Percentiles rank a stretch among this genome's conserved stretches.
These are phyloP conservation scores for Coniochaeta sp. DNA, from an alignment of 2,329 filamentous ascomycete genomes.

Conservation along the genomic window DNA sequence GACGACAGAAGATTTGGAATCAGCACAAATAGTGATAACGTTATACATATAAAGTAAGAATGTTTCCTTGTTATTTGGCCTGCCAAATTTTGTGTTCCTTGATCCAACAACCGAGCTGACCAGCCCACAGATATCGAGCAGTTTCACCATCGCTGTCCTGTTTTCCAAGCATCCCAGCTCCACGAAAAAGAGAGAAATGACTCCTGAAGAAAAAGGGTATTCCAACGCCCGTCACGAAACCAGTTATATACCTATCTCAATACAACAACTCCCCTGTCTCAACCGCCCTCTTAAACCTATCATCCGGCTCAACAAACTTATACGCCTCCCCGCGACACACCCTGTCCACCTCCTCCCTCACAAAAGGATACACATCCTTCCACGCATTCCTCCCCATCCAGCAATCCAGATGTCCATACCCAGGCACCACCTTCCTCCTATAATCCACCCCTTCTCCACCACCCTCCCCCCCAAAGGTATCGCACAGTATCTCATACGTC, in stretches of 20 bases:
- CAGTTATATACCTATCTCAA: too few species aligned
- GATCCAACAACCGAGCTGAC: too few species aligned
- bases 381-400: constrained; percentile 56
- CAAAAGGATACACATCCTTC: constrained; percentile 51
- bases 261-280: constrained; percentile 31
- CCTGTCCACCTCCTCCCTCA: constrained; percentile 47
- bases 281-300: constrained; percentile 34
- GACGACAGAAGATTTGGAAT: too few species aligned
- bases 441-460: constrained; percentile 31
- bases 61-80: too few species aligned
- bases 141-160: too few species aligned
- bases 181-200: too few species aligned
- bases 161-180: too few species aligned
- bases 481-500: constrained; percentile 45
- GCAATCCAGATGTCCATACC: constrained; percentile 55
- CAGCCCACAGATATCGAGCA: too few species aligned
- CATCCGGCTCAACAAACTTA: constrained; percentile 34
- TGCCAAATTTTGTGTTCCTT: too few species aligned
- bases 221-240: background rate
- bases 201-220: too few species aligned
- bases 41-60: too few species aligned
- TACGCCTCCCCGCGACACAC: constrained; percentile 37
- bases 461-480: constrained; percentile 37
- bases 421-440: constrained; percentile 42
- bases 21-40: too few species aligned